These are phyloP conservation scores for Didymella lethalis DNA, from an alignment of 2,329 filamentous ascomycete genomes.

Conservation along the genomic window DNA sequence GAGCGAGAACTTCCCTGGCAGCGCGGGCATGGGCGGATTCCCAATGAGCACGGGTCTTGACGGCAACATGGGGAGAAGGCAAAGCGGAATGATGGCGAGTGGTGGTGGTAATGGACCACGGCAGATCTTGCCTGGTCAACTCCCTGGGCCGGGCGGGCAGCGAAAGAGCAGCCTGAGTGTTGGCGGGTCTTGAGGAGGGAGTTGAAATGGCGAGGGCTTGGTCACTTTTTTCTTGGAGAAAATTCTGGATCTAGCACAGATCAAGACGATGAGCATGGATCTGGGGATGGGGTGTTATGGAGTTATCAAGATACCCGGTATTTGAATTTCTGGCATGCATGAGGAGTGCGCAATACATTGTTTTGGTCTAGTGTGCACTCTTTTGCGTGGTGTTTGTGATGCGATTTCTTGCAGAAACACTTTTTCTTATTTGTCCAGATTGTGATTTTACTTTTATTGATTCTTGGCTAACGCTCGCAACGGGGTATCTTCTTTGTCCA, in stretches of 20 bases:
- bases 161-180: conserved; percentile 45
- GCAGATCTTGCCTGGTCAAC: conserved; percentile 49
- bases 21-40: conserved; percentile 39
- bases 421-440: no score
- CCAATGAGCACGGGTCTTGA: conserved; percentile 46
- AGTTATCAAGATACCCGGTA: neutral
- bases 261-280: neutral
- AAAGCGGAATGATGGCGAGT: conserved; percentile 39
- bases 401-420: no score
- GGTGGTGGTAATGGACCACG: conserved; percentile 31
- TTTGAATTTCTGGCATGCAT: neutral
- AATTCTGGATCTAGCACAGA: neutral
- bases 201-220: no score
- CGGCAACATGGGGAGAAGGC: conserved; percentile 32
- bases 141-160: conserved; percentile 44
- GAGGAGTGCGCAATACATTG: neutral
- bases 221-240: no score
- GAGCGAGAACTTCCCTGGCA: conserved; percentile 43
- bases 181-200: conserved; percentile 20
- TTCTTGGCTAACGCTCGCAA: neutral
- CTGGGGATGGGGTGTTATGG: neutral
- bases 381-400: no score
- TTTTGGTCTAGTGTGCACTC: neutral
- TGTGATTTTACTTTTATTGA: no score
- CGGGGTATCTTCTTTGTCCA: neutral